These are phyloP conservation scores for Komagataea norvegica DNA, from an alignment of 1,139 yeast species.

Conservation along the genomic window DNA sequence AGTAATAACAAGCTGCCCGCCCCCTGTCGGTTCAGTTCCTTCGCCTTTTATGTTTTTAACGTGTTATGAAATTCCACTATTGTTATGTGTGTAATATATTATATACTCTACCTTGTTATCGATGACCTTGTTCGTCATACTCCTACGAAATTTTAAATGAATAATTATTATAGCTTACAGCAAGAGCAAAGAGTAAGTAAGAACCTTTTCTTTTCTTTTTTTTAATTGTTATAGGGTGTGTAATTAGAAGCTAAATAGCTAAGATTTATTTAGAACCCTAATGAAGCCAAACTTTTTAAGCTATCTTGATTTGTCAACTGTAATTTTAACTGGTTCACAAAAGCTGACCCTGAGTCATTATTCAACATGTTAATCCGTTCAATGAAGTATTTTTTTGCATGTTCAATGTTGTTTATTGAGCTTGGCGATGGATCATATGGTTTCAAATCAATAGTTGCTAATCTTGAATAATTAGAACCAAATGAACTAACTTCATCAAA, in stretches of 20 bases:
- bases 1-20: too few species aligned
- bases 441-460: slow-evolving; percentile 56
- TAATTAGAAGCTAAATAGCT: neutral
- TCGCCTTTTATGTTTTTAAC: neutral
- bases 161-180: too few species aligned
- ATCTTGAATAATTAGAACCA: slow-evolving; percentile 78
- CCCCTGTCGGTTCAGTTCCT: too few species aligned
- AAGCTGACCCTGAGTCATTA: slow-evolving; percentile 24
- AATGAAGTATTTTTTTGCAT: slow-evolving; percentile 34
- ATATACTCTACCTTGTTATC: neutral
- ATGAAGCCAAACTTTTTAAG: slow-evolving; percentile 30
- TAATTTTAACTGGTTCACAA: slow-evolving; percentile 29
- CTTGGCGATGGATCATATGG: slow-evolving; percentile 65
- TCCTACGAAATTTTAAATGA: too few species aligned
- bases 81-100: neutral
- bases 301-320: slow-evolving; percentile 29
- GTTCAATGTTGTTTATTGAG: slow-evolving; percentile 37
- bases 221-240: neutral
- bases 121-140: too few species aligned
- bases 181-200: too few species aligned
- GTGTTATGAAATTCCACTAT: neutral
- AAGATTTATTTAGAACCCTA: slow-evolving; percentile 19
- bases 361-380: slow-evolving; percentile 30
- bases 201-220: too few species aligned
- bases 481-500: slow-evolving; percentile 50